Conservation (phyloP, 345 rosid species). For the Lumnitzera littorea region DNA sequence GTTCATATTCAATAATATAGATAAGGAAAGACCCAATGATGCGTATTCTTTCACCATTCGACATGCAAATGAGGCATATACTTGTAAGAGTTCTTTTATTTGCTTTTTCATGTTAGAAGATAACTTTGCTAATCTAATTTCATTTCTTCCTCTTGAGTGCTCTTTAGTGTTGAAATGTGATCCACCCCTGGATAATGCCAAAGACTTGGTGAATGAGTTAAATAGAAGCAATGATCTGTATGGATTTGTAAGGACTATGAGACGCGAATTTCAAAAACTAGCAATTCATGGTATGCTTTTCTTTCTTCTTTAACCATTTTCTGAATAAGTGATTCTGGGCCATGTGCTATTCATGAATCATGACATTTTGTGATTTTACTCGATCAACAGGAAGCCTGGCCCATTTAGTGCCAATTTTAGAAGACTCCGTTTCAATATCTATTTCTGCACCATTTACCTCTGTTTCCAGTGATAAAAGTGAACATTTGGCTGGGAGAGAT, state of each 20-base stretch:
- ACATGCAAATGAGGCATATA: slow-evolving; percentile 57
- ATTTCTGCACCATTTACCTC: slow-evolving; percentile 61
- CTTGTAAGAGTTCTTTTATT: slow-evolving; percentile 36
- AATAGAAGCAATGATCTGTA: slow-evolving; percentile 77
- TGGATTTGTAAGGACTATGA: slow-evolving; percentile 76
- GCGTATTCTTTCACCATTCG: slow-evolving; percentile 58
- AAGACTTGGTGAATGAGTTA: slow-evolving; percentile 64
- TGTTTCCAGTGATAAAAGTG: slow-evolving; percentile 45
- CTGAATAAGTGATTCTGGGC: background rate
- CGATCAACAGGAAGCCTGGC: slow-evolving; percentile 37
- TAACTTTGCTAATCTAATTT: slow-evolving; percentile 9
- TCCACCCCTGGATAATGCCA: slow-evolving; percentile 41
- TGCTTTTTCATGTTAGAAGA: background rate
- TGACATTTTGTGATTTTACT: slow-evolving; percentile 7
- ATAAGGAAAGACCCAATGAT: slow-evolving; percentile 33
- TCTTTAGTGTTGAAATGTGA: slow-evolving; percentile 72
- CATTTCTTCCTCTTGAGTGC: slow-evolving; percentile 8
- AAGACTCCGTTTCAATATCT: slow-evolving; percentile 46
- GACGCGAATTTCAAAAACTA: slow-evolving; percentile 67
- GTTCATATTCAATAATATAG: slow-evolving; percentile 60
- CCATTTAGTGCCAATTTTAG: slow-evolving; percentile 28
- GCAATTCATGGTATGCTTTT: slow-evolving; percentile 41
- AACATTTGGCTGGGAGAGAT: slow-evolving; percentile 37
- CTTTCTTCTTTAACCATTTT: slow-evolving; percentile 3
- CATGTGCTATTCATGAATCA: background rate